Conservation (phyloP, 177 flowering plant genomes). For the Vitis hybrid region DNA sequence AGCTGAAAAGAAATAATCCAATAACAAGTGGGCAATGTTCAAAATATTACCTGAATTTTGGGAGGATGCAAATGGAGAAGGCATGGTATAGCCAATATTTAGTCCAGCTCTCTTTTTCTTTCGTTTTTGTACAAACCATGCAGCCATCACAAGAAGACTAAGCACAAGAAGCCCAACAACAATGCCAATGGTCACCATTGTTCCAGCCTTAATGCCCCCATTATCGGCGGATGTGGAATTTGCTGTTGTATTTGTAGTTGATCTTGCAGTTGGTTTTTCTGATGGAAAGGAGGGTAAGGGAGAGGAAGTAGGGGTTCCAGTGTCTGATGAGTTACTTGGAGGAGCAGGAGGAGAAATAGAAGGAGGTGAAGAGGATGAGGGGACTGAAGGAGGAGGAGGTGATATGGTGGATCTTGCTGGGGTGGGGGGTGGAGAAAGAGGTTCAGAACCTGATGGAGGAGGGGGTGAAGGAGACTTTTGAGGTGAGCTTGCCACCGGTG, state of each 20-base stretch:
- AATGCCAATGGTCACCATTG: conserved; percentile 35
- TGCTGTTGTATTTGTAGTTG: conserved; percentile 24
- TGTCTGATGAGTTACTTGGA: conserved; percentile 20
- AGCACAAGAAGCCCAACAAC: conserved; percentile 37
- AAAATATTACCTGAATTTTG: conserved; percentile 46
- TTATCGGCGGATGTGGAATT: conserved; percentile 10
- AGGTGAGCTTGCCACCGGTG: conserved; percentile 6
- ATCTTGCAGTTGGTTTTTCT: conserved; percentile 42
- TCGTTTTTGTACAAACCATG: conserved; percentile 31
- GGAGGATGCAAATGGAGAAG: conserved; percentile 53
- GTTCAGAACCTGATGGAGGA: conserved; percentile 16
- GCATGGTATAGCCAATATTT: conserved; percentile 22
- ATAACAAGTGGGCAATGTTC: neutral
- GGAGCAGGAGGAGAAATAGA: conserved; percentile 29
- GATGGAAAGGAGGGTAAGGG: conserved; percentile 32
- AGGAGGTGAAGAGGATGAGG: conserved; percentile 21
- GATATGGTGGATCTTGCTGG: conserved; percentile 2
- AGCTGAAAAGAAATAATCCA: neutral
- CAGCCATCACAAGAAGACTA: conserved; percentile 41
- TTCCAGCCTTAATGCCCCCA: conserved; percentile 30
- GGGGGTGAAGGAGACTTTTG: conserved; percentile 18
- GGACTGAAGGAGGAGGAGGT: conserved; percentile 16
- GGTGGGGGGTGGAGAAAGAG: conserved; percentile 11
- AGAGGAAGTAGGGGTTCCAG: conserved; percentile 10
- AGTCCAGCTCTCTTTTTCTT: conserved; percentile 26